Evolutionary conservation across 75 land plant genomes (phyloP), one percentile per base, ranked within the genome.

Genomic region (Gnetum montanum): DNA sequence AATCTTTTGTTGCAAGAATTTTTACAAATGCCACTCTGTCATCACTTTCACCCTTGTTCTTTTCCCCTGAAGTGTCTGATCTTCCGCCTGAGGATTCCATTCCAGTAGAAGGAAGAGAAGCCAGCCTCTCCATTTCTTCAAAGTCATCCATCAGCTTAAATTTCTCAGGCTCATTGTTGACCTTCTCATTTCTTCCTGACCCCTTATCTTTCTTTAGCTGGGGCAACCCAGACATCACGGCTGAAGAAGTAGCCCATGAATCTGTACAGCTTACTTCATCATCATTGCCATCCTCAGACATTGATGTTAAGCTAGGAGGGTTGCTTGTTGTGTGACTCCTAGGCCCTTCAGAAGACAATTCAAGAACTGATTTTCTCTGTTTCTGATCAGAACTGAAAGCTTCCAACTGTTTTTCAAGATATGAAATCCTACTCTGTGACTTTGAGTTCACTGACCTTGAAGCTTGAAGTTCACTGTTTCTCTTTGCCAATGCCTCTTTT

Each of bases 141-240:
- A 93, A 93, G 64, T 93, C 98, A 77, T 93, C 96, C 98, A 93
- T 89, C 41, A 93, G 68, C 10, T 80, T 80, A 59, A 90, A 38
- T 34, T 71, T 76, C 41, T 38, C 60, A n/a, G 70, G 64, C 35
- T 64, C 70, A n/a, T 54, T n/a, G n/a, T n/a, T 72, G 54, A 55
- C 31, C 29, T 71, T 79, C 27, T 36, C 62, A 20, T 46, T 24
- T 44, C 43, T 74, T 15, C 49, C 70, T 45, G 15, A 40, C 12
- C 46, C 46, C 66, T 75, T 79, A 10, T 68, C 81, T 54, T 68
- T 78, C 71, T 76, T 76, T 47, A 67, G 25, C n/a, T 77, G 79
- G 19, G 81, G 73, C 18, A 75, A 59, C 46, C 79, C 83, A 49
- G 80, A 65, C n/a, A 69, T 74, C n/a, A 69, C 49, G 23, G 66